A percentile compares a stretch with the other conserved stretches of the same genome.
These are phyloP conservation scores for Tetratostichococcus sp. DNA, from an alignment of 139 green algal genomes.

Conservation along the genomic window DNA sequence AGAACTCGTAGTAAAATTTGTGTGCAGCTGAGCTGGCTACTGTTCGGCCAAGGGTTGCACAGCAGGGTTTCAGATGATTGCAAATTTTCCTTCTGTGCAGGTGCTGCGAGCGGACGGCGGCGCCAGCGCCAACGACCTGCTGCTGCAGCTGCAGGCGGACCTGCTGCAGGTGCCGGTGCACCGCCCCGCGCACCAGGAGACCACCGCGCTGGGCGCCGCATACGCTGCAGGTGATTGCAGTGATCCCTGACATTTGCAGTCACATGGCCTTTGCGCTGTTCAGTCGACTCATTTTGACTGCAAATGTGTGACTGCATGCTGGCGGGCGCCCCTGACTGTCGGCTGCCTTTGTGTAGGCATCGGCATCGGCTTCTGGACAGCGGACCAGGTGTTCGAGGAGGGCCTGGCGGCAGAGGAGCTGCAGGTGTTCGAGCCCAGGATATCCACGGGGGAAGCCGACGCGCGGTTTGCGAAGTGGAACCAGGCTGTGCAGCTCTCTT, in stretches of 20 bases:
- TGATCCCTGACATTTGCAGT: no score
- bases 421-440: conserved; percentile 26
- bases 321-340: no score
- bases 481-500: conserved; percentile 56
- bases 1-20: no score
- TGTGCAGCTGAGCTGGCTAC: no score
- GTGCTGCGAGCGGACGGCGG: conserved; percentile 90
- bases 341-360: conserved; percentile 64
- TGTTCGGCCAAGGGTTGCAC: no score
- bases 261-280: no score
- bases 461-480: conserved; percentile 54
- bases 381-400: conserved; percentile 36
- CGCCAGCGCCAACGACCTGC: conserved; percentile 73
- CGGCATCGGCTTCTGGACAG: conserved; percentile 73
- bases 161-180: conserved; percentile 71
- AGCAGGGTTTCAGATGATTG: no score
- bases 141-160: conserved; percentile 94
- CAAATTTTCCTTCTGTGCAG: no score
- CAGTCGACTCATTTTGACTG: no score
- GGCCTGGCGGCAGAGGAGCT: conserved; percentile 3
- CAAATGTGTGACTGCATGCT: no score
- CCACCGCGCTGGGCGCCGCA: conserved; percentile 86
- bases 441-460: conserved; percentile 20
- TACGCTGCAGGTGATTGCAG: conserved; percentile 57
- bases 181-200: conserved; percentile 83